Conservation (phyloP, 257 asterid genomes). For the Petunia axillaris region DNA sequence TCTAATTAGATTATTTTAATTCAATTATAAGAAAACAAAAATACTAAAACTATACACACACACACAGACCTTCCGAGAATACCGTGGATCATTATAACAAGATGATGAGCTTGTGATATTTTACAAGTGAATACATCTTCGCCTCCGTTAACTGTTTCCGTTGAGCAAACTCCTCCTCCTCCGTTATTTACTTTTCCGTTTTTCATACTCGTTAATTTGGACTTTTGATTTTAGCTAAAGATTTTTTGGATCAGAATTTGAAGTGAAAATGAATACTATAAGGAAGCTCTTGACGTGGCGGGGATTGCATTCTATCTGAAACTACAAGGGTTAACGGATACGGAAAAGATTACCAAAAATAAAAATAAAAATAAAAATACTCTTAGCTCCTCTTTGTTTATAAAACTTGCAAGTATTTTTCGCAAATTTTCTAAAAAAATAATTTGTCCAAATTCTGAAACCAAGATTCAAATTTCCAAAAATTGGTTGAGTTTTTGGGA, state of each 20-base stretch:
- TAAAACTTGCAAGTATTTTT: too few species aligned
- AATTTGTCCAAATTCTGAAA: too few species aligned
- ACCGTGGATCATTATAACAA: constrained; percentile 92
- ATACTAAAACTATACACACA: background rate
- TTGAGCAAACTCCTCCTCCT: constrained; percentile 47
- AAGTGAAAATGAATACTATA: background rate
- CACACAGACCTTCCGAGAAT: constrained; percentile 84
- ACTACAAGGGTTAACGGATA: too few species aligned
- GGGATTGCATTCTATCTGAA: background rate
- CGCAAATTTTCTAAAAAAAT: too few species aligned
- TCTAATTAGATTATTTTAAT: background rate
- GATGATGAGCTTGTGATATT: constrained; percentile 81
- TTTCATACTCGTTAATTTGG: background rate
- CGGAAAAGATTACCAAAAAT: too few species aligned
- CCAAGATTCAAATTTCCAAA: too few species aligned
- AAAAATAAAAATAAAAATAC: too few species aligned
- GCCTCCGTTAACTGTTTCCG: constrained; percentile 63
- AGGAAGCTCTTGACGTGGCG: background rate
- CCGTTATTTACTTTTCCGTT: background rate
- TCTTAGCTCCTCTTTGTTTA: too few species aligned
- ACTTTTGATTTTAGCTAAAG: background rate
- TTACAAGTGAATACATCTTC: constrained; percentile 66
- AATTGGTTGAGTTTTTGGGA: too few species aligned
- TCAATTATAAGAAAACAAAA: background rate
- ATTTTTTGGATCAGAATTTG: background rate